Evolutionary conservation across 768 basidiomycete species (phyloP), one percentile per base, ranked within the genome.

Genomic region (Boletus patriciae): DNA sequence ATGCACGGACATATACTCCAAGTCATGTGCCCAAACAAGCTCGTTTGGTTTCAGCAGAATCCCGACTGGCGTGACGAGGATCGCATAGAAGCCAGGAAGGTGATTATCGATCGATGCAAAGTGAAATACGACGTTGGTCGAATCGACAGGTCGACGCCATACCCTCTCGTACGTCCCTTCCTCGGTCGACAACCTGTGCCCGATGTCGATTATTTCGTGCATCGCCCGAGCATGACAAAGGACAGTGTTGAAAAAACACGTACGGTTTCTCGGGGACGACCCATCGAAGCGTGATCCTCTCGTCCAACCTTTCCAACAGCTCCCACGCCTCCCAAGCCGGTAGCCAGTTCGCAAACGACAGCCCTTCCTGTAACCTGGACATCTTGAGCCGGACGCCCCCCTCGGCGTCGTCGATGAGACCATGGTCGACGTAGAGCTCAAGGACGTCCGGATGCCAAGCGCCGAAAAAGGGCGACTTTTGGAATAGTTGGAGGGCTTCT

Each of bases 381-480:
- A 81, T 90, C 70, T 90, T 92, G 40, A 93, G 80, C 42, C 68
- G 76, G 11, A 84, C 78, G 1, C 75, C 71, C 0, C 79, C 77
- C 16, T 64, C 66, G 4, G 62, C 44, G 21, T 69, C 62, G 46
- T 74, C 70, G 3, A 60, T 57, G 6, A 87, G 72, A 4, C 78
- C 89, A 56, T 82, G 77, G 29, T 86, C 78, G 53, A 89, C 72
- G 64, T 92, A 92, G 19, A 76, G 53, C 38, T 76, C 71, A 27
- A 93, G 75, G 5, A 82, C 83, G 0, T 76, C 79, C 0, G 83
- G 82, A 65, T 92, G 78, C 92, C 91, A 93, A 2, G 77, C 72
- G 3, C 65, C 61, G 69, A 93, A 94, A 78, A 92, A 93, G 0
- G 85, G 79, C 31, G 75, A 81, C 50, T 75, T 70, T 49, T 66